A percentile compares a stretch with the other conserved stretches of the same genome.
These are phyloP conservation scores for Saccharomycopsis fibuligera DNA, from an alignment of 805 yeast species.

Conservation along the genomic window DNA sequence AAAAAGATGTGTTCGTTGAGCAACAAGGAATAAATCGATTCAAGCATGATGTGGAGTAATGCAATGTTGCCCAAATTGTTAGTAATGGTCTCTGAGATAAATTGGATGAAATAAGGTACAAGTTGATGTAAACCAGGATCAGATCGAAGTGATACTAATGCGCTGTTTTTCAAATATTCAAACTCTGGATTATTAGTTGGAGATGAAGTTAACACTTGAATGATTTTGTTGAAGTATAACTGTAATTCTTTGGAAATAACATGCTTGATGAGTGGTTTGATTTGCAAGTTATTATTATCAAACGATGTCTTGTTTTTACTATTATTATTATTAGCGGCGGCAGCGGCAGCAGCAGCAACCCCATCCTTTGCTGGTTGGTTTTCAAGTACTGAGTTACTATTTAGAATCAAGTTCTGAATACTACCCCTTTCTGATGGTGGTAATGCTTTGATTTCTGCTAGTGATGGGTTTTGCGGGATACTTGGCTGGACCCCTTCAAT, in stretches of 20 bases:
- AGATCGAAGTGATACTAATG: constrained; percentile 72
- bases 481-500: constrained; percentile 98
- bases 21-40: constrained; percentile 77
- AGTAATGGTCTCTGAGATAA: constrained; percentile 91
- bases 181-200: constrained; percentile 31
- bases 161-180: constrained; percentile 65
- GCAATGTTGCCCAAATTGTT: constrained; percentile 71
- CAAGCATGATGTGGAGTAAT: constrained; percentile 75
- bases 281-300: constrained; percentile 32
- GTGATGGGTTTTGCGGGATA: constrained; percentile 88
- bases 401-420: constrained; percentile 52
- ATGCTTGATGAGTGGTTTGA: constrained; percentile 91
- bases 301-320: constrained; percentile 19
- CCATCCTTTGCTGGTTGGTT: constrained; percentile 23
- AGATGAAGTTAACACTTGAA: constrained; percentile 56
- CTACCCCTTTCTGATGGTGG: constrained; percentile 84
- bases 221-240: constrained; percentile 85
- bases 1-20: constrained; percentile 79
- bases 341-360: constrained; percentile 25
- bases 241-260: constrained; percentile 91
- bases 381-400: constrained; percentile 31
- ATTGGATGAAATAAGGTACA: constrained; percentile 93
- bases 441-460: constrained; percentile 67
- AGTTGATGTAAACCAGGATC: constrained; percentile 97
- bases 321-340: constrained; percentile 20